Base-by-base conservation (phyloP, 176 grass and related monocot genomes). In the Oryza punctata region DNA sequence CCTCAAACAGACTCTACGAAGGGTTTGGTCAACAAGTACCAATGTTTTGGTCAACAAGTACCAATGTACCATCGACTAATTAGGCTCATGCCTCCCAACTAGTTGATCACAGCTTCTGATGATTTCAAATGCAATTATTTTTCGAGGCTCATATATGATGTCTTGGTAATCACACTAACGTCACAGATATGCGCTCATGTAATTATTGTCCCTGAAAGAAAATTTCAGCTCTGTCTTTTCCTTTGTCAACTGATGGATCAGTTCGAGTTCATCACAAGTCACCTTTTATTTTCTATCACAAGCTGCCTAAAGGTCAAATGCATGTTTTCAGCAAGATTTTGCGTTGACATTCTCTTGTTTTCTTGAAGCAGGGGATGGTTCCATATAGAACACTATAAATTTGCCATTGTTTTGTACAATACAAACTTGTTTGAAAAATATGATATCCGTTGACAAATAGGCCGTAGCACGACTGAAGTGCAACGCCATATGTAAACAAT, bases 401-500 rank as follows among this genome's bases (percentile, higher is more conserved):
- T 12, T 46, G 12, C 2, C 44, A 46, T 13, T 46, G 44, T 46
- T 46, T 46, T 46, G 11, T 46, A 46, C 44, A 47, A 47, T 15
- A 47, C 45, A 47, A 15, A 47, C 13, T 4, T 83, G 27, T 65
- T 83, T 63, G 10, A 84, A 67, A 50, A 67, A n/a, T 61, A 57
- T 24, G 71, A 69, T 32, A 64, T 64, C 35, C 33, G 47, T 23
- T 64, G 35, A 64, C 32, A 82, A 43, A 63, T 81, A 63, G 33
- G 24, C 23, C 24, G 33, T 21, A 54, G 18, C 69, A 73, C 33
- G 44, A 41, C 64, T 37, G 28, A 41, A 47, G 13, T 46, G 54
- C 14, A 29, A 69, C 21, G 28, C 29, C 21, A 21, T n/a, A 72
- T 63, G 43, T 19, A 75, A 74, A 75, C 73, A 85, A 60, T 78